These are phyloP conservation scores for Bifiguratus adelaidae DNA, from an alignment of 192 early-diverging fungal species.

Conservation along the genomic window DNA sequence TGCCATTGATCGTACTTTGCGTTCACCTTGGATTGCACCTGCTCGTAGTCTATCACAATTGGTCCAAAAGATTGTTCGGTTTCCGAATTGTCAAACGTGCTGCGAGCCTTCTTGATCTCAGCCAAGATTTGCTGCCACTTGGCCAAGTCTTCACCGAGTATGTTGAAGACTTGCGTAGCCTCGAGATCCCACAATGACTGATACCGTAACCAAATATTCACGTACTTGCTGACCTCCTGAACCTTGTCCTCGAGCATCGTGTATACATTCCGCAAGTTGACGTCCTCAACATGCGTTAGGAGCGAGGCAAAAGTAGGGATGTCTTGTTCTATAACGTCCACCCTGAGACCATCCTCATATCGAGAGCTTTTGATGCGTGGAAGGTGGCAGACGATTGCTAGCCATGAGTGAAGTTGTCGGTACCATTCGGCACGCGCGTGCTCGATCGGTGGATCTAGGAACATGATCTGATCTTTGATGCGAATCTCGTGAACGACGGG, in stretches of 20 bases:
- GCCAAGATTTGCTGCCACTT: constrained; percentile 91
- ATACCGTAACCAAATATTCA: constrained; percentile 93
- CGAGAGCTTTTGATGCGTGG: constrained; percentile 79
- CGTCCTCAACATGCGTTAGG: constrained; percentile 59
- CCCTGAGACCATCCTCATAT: constrained; percentile 73
- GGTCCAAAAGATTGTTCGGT: constrained; percentile 80
- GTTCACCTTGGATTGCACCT: constrained; percentile 98
- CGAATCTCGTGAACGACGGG: constrained; percentile 77
- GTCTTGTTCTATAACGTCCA: constrained; percentile 35
- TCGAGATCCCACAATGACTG: constrained; percentile 99
- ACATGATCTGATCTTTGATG: constrained; percentile 94
- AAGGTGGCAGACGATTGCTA: constrained; percentile 79
- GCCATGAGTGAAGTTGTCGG: constrained; percentile 85
- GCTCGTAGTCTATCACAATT: constrained; percentile 87
- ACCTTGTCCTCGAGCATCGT: constrained; percentile 71
- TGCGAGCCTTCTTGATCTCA: constrained; percentile 88
- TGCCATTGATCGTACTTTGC: constrained; percentile 98
- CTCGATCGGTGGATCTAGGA: constrained; percentile 92
- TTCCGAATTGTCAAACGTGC: constrained; percentile 95
- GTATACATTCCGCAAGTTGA: constrained; percentile 70
- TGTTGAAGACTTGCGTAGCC: constrained; percentile 65
- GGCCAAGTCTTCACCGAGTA: constrained; percentile 78
- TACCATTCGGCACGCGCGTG: constrained; percentile 85
- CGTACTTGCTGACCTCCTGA: constrained; percentile 69
- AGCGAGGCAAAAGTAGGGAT: constrained; percentile 57